Conservation (phyloP, 129 eudicot genomes). For the Heracleum sosnowskyi region DNA sequence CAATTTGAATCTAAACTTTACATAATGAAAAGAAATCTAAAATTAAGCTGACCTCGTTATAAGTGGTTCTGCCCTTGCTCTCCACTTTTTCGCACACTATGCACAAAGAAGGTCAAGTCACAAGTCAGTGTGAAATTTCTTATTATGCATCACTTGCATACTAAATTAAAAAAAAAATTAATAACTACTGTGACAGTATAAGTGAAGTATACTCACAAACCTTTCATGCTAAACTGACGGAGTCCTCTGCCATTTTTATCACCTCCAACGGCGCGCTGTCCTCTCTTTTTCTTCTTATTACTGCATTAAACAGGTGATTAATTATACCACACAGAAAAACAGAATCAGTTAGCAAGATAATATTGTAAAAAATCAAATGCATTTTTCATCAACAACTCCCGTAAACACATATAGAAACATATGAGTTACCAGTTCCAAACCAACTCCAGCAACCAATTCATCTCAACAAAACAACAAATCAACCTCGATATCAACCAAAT, state of each 20-base stretch:
- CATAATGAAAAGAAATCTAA: neutral
- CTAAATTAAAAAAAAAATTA: neutral
- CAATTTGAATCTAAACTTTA: neutral
- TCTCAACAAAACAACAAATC: neutral
- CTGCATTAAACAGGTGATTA: constrained; percentile 24
- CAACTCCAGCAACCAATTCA: neutral
- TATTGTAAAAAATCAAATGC: neutral
- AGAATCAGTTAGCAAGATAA: neutral
- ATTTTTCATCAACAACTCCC: neutral
- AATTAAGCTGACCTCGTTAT: constrained; percentile 58
- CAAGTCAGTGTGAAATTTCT: neutral
- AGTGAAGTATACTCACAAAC: constrained; percentile 18
- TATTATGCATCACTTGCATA: neutral
- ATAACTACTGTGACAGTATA: neutral
- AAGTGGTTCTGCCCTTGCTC: constrained; percentile 86
- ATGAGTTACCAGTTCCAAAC: neutral
- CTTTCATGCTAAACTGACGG: constrained; percentile 94
- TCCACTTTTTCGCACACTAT: constrained; percentile 83
- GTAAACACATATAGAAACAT: neutral
- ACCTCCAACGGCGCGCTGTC: constrained; percentile 72
- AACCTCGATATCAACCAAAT: neutral
- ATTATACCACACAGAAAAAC: constrained; percentile 5
- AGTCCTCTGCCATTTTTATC: constrained; percentile 87
- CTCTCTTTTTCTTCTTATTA: constrained; percentile 68
- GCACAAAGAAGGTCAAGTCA: constrained; percentile 17